Evolutionary conservation across 192 early-diverging fungal species (phyloP).

Genomic region (Dispira simplex): DNA sequence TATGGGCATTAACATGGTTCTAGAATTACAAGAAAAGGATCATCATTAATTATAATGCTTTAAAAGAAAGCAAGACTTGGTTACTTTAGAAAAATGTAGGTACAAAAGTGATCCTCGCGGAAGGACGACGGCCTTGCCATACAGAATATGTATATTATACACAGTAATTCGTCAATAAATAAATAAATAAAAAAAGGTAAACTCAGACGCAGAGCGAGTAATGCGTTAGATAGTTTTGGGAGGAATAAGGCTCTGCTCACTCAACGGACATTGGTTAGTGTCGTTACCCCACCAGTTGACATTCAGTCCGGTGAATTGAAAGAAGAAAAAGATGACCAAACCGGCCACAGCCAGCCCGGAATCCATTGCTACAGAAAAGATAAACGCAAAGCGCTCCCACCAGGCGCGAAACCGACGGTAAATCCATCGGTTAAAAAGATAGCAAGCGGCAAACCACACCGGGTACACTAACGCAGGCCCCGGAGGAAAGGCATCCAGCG

Average conservation of each 20-base stretch:
- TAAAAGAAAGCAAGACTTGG: too few species aligned
- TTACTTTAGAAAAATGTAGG: too few species aligned
- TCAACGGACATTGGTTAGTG: constrained; percentile 21
- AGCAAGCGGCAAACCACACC: constrained; percentile 34
- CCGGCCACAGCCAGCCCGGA: constrained; percentile 29
- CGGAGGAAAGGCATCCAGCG: constrained; percentile 41
- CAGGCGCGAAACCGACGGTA: constrained; percentile 42
- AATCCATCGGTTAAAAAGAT: constrained; percentile 54
- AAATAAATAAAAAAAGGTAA: too few species aligned
- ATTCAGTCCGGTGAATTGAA: constrained; percentile 17
- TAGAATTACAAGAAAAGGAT: constrained; percentile 28
- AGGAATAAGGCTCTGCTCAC: not conserved
- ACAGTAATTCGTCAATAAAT: too few species aligned
- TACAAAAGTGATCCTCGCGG: too few species aligned
- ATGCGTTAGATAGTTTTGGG: too few species aligned
- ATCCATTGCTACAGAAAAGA: constrained; percentile 38
- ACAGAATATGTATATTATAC: too few species aligned
- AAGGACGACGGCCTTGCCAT: too few species aligned
- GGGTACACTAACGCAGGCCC: constrained; percentile 33
- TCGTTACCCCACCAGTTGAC: constrained; percentile 28
- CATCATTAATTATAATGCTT: not conserved
- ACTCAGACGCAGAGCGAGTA: too few species aligned
- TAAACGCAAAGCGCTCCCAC: constrained; percentile 43
- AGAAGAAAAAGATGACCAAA: constrained; percentile 25
- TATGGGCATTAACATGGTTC: constrained; percentile 39